Evolutionary conservation across 2,329 filamentous ascomycete species (phyloP).

Genomic region (Aureobasidium namibiae): DNA sequence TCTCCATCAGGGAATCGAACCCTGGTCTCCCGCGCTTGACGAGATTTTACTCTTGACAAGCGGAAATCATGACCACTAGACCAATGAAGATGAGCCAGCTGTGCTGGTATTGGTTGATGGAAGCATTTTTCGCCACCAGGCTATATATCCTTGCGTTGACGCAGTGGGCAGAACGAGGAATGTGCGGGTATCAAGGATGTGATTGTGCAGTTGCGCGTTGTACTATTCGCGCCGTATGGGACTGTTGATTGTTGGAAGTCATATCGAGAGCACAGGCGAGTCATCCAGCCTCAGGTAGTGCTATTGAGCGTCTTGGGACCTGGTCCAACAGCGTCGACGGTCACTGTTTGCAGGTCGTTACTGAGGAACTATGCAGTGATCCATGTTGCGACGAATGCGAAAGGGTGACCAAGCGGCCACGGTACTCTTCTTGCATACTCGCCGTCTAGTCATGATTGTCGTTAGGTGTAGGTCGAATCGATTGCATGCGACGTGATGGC

Average conservation of each 20-base stretch:
- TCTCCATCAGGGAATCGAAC: slow-evolving; percentile 24
- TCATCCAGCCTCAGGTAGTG: too few species aligned
- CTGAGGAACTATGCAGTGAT: not conserved
- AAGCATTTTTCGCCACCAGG: rapidly evolving
- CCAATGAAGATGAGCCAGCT: slow-evolving; percentile 12
- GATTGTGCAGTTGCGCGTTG: too few species aligned
- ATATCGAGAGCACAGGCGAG: too few species aligned
- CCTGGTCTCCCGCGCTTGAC: slow-evolving; percentile 24
- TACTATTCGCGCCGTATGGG: too few species aligned
- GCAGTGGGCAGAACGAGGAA: too few species aligned
- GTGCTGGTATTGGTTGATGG: slow-evolving; percentile 3
- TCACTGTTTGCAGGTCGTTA: not conserved
- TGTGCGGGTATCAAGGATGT: not conserved
- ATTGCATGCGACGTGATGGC: not conserved
- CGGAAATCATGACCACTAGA: slow-evolving; percentile 14
- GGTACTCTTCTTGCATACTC: not conserved
- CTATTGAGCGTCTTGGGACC: not conserved
- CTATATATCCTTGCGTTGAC: not conserved
- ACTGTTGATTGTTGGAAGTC: too few species aligned
- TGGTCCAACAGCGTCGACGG: not conserved
- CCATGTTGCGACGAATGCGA: not conserved
- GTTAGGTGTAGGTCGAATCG: not conserved
- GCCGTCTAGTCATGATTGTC: not conserved
- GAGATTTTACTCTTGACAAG: slow-evolving; percentile 4
- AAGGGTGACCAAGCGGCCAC: not conserved